These are phyloP conservation scores for Suillus brevipes DNA, from an alignment of 768 basidiomycete species.

Conservation along the genomic window DNA sequence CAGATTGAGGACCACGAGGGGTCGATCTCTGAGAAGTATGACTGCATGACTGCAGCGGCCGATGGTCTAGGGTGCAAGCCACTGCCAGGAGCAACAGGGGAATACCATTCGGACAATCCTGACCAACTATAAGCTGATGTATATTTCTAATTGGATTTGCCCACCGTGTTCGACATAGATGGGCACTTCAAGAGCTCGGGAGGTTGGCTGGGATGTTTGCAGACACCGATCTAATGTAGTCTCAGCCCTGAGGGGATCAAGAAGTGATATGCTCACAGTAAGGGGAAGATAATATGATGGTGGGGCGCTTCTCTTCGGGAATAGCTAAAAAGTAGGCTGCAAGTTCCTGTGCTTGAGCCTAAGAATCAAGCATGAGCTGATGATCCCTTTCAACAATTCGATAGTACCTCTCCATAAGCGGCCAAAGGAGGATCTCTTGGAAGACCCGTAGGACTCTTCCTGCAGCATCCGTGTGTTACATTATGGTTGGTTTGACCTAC, in stretches of 20 bases:
- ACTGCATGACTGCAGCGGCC: conserved; percentile 50
- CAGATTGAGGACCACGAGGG: conserved; percentile 62
- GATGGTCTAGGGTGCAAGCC: conserved; percentile 78
- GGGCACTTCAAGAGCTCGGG: conserved; percentile 61
- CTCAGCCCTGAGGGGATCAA: neutral
- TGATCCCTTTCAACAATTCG: neutral
- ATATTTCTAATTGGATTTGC: neutral
- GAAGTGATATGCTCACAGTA: conserved; percentile 53
- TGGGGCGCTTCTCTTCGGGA: conserved; percentile 67
- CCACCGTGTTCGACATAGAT: conserved; percentile 79
- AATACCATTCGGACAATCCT: conserved; percentile 83
- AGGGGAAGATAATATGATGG: conserved; percentile 81
- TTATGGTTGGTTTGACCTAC: neutral
- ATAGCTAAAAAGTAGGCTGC: conserved; percentile 63
- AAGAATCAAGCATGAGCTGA: conserved; percentile 4
- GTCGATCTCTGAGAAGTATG: conserved; percentile 57
- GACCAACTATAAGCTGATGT: neutral
- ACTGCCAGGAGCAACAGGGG: conserved; percentile 62
- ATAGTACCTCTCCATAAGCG: conserved; percentile 62
- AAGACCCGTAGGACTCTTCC: conserved; percentile 66
- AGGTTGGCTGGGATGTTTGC: conserved; percentile 70
- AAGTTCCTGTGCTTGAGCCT: conserved; percentile 76
- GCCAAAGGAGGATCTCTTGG: conserved; percentile 75
- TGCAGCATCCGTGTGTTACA: conserved; percentile 28
- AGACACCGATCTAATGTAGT: conserved; percentile 72